These are phyloP conservation scores for Adansonia madagascariensis DNA, from an alignment of 441 rosid genomes.

Conservation along the genomic window DNA sequence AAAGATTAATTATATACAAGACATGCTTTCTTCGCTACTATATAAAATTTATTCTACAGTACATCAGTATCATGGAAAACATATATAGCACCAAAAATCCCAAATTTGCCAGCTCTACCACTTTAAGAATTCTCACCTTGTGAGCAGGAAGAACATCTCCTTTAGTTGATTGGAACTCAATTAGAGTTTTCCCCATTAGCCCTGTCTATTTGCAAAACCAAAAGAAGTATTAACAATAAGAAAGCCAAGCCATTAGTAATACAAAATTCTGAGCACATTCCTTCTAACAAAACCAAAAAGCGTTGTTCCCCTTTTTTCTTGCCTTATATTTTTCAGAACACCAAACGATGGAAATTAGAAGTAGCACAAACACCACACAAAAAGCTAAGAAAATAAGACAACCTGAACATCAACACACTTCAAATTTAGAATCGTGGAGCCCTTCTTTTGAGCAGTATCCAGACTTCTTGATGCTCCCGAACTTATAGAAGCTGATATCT, in stretches of 20 bases:
- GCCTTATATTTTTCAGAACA: neutral
- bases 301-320: neutral
- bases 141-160: conserved; percentile 98
- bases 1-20: neutral
- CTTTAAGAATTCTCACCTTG: conserved; percentile 47
- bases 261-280: neutral
- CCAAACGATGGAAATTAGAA: neutral
- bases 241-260: conserved; percentile 8
- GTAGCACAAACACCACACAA: neutral
- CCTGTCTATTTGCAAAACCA: conserved; percentile 58
- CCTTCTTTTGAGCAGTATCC: conserved; percentile 78
- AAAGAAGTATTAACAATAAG: conserved; percentile 25
- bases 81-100: neutral
- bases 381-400: neutral
- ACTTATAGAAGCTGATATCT: conserved; percentile 81
- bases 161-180: conserved; percentile 87
- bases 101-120: neutral
- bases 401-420: conserved; percentile 94
- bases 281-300: neutral
- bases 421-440: conserved; percentile 82
- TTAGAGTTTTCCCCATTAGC: conserved; percentile 85
- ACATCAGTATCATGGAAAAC: neutral
- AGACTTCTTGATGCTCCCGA: conserved; percentile 75
- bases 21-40: neutral
- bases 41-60: neutral